Conservation (phyloP, 2,329 filamentous ascomycete species). For the Grosmannia serpens region DNA sequence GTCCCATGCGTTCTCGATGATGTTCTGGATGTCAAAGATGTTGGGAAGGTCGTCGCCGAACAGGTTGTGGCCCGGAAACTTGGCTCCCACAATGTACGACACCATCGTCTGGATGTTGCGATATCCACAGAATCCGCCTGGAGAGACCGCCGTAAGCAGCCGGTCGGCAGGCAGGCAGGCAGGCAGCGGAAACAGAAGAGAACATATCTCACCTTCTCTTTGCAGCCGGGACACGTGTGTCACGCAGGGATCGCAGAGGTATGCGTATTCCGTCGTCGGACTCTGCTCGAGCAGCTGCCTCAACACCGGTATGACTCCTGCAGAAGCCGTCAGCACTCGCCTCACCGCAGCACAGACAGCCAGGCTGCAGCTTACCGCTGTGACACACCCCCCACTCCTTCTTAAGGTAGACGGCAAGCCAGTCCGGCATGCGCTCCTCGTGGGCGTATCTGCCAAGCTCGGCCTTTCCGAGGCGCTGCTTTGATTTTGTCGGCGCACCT, state of each 20-base stretch:
- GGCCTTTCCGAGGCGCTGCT: constrained; percentile 29
- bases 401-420: constrained; percentile 52
- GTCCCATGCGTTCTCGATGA: constrained; percentile 84
- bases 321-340: not conserved
- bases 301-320: constrained; percentile 50
- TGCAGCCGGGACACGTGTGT: constrained; percentile 72
- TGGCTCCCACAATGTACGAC: constrained; percentile 59
- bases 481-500: not conserved
- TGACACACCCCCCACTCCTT: constrained; percentile 43
- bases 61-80: constrained; percentile 42
- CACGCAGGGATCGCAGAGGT: constrained; percentile 65
- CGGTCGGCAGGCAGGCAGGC: not conserved
- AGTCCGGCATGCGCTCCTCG: constrained; percentile 63
- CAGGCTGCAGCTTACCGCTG: constrained; percentile 28
- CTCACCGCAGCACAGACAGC: not conserved
- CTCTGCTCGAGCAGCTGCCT: constrained; percentile 54
- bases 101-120: constrained; percentile 88
- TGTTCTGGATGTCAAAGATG: constrained; percentile 72
- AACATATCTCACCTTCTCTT: constrained; percentile 46
- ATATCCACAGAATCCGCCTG: constrained; percentile 87
- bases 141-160: not conserved
- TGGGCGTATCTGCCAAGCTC: constrained; percentile 63
- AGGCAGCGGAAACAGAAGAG: too few species aligned
- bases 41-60: constrained; percentile 56
- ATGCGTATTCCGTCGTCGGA: constrained; percentile 53